phyloP scores from a whole-genome alignment of 2,329 filamentous ascomycete species.

The Colletotrichum sp. region DNA sequence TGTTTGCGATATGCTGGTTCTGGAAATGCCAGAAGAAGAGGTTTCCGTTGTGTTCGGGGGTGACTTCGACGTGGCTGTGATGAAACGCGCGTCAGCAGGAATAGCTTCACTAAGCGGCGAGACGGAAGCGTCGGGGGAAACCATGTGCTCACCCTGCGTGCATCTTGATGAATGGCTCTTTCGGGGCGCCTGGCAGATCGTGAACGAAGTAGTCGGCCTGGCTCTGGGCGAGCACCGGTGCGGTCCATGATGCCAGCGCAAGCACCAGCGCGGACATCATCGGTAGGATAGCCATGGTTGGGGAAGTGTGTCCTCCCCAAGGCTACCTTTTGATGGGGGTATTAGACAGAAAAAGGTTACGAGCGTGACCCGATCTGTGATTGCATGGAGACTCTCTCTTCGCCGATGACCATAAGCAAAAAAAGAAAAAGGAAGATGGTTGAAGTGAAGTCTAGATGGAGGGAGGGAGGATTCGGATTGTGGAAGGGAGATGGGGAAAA shows the following conservation, averaged over 20 bases:
- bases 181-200: conserved; percentile 81
- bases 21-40: conserved; percentile 99
- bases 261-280: conserved; percentile 34
- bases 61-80: conserved; percentile 87
- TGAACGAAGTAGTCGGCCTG: conserved; percentile 87
- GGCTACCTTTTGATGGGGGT: conserved; percentile 2
- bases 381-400: conserved; percentile 4
- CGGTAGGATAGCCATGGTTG: conserved; percentile 22
- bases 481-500: background rate
- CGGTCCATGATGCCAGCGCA: conserved; percentile 46
- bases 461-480: background rate
- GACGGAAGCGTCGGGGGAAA: background rate
- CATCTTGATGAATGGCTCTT: conserved; percentile 85
- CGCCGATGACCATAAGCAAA: background rate
- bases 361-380: background rate
- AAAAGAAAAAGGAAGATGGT: background rate
- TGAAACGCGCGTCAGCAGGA: conserved; percentile 28
- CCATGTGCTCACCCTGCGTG: conserved; percentile 81
- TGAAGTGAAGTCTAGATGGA: background rate
- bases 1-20: conserved; percentile 93
- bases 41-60: conserved; percentile 84
- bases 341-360: conserved; percentile 1
- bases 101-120: background rate
- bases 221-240: conserved; percentile 33
- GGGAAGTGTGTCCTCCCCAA: conserved; percentile 20